phyloP scores from a whole-genome alignment of 2,329 filamentous ascomycete genomes.

The Gyromitra esculenta region DNA sequence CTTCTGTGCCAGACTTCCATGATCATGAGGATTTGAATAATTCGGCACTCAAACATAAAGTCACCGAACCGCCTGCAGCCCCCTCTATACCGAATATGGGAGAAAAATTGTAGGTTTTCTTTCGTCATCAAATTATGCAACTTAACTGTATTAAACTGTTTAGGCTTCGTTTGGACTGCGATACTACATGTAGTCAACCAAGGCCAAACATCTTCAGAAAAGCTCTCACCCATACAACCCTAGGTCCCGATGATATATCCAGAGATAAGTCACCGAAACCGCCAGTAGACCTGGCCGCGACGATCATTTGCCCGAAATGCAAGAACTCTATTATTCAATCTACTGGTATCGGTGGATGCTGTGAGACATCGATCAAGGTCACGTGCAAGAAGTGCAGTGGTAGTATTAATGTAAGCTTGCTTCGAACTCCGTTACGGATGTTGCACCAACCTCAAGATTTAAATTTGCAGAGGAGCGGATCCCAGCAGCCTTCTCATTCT shows the following conservation, averaged over 20 bases:
- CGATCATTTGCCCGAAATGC: constrained; percentile 9
- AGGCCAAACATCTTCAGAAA: background rate
- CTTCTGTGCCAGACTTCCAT: background rate
- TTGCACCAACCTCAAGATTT: background rate
- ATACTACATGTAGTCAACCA: background rate
- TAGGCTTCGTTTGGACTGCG: background rate
- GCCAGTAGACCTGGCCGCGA: background rate
- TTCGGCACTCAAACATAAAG: constrained; percentile 2
- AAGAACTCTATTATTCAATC: background rate
- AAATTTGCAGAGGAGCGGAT: background rate
- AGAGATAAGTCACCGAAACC: background rate
- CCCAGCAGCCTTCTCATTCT: too few relatives aligned
- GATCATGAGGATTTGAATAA: background rate
- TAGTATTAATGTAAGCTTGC: background rate
- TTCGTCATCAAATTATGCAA: background rate
- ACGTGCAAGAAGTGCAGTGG: constrained; percentile 14
- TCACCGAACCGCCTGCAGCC: constrained; percentile 3
- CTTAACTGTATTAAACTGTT: background rate
- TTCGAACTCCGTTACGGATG: background rate
- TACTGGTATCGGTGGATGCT: background rate
- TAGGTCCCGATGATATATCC: background rate
- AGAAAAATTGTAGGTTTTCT: constrained; percentile 7
- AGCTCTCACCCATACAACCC: background rate
- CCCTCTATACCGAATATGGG: constrained; percentile 15
- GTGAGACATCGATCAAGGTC: background rate